Evolutionary conservation across 495 filamentous ascomycete species (phyloP).

Genomic region (Penicillium herquei): DNA sequence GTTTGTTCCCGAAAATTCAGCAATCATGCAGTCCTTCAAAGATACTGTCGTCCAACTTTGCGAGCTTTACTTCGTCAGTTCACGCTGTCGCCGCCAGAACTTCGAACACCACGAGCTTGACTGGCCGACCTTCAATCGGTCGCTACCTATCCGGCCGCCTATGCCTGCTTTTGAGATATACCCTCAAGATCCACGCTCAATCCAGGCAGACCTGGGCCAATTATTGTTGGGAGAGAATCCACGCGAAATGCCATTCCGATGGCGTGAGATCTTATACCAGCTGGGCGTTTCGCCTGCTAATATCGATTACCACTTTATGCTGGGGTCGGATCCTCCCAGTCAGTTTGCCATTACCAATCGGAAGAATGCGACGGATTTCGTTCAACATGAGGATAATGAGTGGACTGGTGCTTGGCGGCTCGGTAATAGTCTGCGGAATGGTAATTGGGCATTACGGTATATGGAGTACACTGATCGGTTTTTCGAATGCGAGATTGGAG

Average conservation of each 20-base stretch:
- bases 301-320: neutral
- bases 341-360: neutral
- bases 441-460: neutral
- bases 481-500: neutral
- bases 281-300: neutral
- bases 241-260: neutral
- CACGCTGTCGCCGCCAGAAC: neutral
- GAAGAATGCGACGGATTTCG: neutral
- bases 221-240: neutral
- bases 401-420: neutral
- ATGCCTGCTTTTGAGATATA: neutral
- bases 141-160: neutral
- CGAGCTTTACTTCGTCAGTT: neutral
- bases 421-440: neutral
- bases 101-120: neutral
- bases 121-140: neutral
- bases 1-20: no score
- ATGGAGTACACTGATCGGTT: neutral
- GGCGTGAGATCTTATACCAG: neutral
- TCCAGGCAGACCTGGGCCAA: neutral
- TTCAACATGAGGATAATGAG: neutral
- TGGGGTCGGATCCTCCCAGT: neutral
- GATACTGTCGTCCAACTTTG: neutral
- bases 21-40: neutral
- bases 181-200: neutral